phyloP scores from a whole-genome alignment of 176 grass and related monocot species.

The Dactylis glomerata region DNA sequence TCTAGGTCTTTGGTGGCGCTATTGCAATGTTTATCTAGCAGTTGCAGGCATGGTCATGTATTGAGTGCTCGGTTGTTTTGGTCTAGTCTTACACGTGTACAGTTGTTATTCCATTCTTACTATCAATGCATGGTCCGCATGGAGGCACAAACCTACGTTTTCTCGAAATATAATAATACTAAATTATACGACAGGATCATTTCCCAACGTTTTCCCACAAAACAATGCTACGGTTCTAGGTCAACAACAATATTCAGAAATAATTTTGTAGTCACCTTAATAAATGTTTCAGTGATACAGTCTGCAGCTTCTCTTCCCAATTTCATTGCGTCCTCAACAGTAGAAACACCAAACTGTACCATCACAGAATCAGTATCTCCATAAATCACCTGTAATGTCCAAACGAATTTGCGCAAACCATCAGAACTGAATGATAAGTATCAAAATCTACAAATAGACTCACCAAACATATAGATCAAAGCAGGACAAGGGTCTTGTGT shows the following conservation, averaged over 20 bases:
- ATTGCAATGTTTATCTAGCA: neutral
- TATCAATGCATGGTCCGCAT: neutral
- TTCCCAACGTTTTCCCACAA: neutral
- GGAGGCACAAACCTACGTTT: neutral
- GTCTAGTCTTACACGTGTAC: neutral
- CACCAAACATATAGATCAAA: conserved; percentile 5
- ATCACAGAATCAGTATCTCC: conserved; percentile 99
- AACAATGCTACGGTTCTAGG: neutral
- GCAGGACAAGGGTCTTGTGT: neutral
- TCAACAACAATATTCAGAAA: neutral
- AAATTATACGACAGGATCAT: neutral
- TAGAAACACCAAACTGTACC: conserved; percentile 93
- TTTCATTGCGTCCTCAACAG: conserved; percentile 83
- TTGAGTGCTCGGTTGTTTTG: neutral
- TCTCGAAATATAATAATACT: neutral
- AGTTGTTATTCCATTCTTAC: neutral
- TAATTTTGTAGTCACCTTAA: conserved; percentile 54
- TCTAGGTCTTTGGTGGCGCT: neutral
- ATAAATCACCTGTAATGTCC: conserved; percentile 73
- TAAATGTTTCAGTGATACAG: conserved; percentile 89
- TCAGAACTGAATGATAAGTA: neutral
- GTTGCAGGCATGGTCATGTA: neutral
- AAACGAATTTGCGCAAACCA: neutral
- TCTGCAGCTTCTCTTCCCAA: conserved; percentile 97
- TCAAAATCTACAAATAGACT: neutral